phyloP scores from a whole-genome alignment of 179 eudicot genomes.

The Amaranthus tricolor region DNA sequence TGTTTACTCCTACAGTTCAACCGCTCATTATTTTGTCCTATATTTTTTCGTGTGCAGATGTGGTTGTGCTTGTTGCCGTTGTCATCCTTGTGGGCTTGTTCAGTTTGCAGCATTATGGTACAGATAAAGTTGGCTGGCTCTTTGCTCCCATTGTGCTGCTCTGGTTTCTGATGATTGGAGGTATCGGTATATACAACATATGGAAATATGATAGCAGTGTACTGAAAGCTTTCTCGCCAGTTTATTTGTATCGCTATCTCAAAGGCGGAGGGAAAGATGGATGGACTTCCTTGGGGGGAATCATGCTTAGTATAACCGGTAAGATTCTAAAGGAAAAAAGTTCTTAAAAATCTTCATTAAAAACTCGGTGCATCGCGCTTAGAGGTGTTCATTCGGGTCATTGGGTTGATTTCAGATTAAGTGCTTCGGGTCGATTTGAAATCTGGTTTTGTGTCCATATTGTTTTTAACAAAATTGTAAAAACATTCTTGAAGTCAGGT shows the following conservation, averaged over 20 bases:
- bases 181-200: slow-evolving; percentile 66
- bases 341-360: too few species aligned
- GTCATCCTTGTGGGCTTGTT: slow-evolving; percentile 74
- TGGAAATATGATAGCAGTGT: slow-evolving; percentile 62
- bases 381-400: too few species aligned
- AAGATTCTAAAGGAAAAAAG: neutral
- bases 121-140: slow-evolving; percentile 84
- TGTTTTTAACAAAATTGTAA: too few species aligned
- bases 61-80: slow-evolving; percentile 65
- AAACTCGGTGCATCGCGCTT: neutral
- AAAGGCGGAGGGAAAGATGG: slow-evolving; percentile 50
- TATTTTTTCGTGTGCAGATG: slow-evolving; percentile 45
- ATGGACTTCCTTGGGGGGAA: slow-evolving; percentile 85
- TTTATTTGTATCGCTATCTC: slow-evolving; percentile 59
- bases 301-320: slow-evolving; percentile 88
- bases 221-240: slow-evolving; percentile 76
- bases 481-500: too few species aligned
- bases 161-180: slow-evolving; percentile 47
- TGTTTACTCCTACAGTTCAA: neutral
- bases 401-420: too few species aligned
- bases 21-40: neutral
- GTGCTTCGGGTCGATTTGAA: too few species aligned
- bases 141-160: slow-evolving; percentile 75
- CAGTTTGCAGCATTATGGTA: slow-evolving; percentile 85
- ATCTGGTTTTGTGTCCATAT: too few species aligned